A percentile compares a stretch with the other conserved stretches of the same genome.
Evolutionary conservation across 1,139 yeast genomes (phyloP).

Genomic region (Hyphopichia buzzinii): DNA sequence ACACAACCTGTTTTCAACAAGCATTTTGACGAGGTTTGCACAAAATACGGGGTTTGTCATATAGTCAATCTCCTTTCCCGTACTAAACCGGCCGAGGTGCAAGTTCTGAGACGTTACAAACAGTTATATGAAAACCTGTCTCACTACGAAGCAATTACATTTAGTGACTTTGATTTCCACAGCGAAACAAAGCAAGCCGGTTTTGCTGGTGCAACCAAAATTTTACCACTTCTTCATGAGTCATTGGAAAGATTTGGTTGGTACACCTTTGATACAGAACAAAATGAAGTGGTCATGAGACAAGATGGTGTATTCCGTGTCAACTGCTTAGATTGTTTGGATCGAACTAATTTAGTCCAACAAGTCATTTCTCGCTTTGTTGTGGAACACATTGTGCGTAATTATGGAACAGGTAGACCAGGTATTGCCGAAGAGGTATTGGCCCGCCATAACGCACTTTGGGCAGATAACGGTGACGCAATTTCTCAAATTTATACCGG

Average conservation of each 20-base stretch:
- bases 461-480: constrained; percentile 99
- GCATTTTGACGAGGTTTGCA: constrained; percentile 70
- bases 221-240: constrained; percentile 61
- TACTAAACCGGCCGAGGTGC: constrained; percentile 73
- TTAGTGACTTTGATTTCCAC: constrained; percentile 91
- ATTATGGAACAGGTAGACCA: constrained; percentile 22
- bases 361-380: constrained; percentile 69
- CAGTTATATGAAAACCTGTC: constrained; percentile 49
- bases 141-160: constrained; percentile 48
- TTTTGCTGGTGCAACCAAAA: constrained; percentile 75
- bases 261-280: constrained; percentile 60
- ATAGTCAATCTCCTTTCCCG: constrained; percentile 76
- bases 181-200: constrained; percentile 77
- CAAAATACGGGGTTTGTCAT: constrained; percentile 83
- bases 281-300: constrained; percentile 54
- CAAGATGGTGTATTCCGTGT: constrained; percentile 91
- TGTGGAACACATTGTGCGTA: constrained; percentile 62
- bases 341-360: constrained; percentile 89
- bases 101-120: constrained; percentile 65
- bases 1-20: constrained; percentile 85
- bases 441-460: constrained; percentile 62
- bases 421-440: neutral
- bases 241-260: constrained; percentile 79
- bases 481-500: constrained; percentile 96
- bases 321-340: constrained; percentile 92